Base-by-base conservation (phyloP, 495 filamentous ascomycete genomes). In the Trichoderma gamsii region DNA sequence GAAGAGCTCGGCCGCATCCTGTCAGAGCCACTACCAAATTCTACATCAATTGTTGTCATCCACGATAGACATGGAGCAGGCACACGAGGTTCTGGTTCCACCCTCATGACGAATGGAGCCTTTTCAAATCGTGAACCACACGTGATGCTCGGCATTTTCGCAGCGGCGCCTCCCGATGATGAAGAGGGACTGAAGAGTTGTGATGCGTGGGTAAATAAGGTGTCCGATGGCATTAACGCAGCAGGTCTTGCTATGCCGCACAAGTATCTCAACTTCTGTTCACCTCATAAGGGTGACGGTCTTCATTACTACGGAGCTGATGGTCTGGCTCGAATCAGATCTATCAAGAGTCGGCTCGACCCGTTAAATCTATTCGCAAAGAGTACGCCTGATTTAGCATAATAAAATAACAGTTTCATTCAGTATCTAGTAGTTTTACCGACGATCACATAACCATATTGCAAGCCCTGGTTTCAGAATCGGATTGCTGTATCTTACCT, bases 351-450 rank as follows among this genome's bases (percentile, higher is more conserved):
- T 9, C 56, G 56, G 16, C 27, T 61, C 12, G 56, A 61, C 29
- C 56, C 56, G 2, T 29, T 25, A 29, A 61, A 61, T 25, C 11
- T 61, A 15, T 61, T 61, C 29, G 56, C 56, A 5, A 61, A 61
- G 56, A 61, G 56, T 18, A 61, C 56, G 56, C 56, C 56, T 29
- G 56, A 61, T 25, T 29, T 61, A 18, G 25, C 56, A 32, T 18
- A 49, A 49, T 49, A 1, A 49, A 15, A 1, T 16, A 9, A n/a
- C 44, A 7, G 44, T 49, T n/a, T 49, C 44, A 49, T 38, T 38
- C 35, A 49, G 13, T 18, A 18, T 49, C 12, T 49, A 12, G 21
- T 59, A 21, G 7, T 59, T 59, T 25, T 38, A 12, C 44, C 44
- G 7, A 4, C 12, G 44, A 15, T 49, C n/a, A 16, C 13, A 5